phyloP scores from a whole-genome alignment of 257 asterid genomes.

The Thymus quinquecostatus region DNA sequence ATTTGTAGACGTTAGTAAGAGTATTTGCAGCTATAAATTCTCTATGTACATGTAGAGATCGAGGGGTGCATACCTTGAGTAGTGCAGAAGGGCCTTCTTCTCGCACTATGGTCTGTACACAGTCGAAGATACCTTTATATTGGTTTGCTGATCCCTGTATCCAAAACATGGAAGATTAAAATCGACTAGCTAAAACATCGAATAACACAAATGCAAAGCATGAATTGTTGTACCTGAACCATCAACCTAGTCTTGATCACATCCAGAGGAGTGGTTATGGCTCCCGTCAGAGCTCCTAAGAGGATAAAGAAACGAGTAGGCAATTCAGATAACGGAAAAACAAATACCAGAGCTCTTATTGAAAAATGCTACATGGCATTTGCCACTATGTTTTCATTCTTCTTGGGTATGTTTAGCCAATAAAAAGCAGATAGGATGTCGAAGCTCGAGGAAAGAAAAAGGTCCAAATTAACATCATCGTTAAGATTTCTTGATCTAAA shows the following conservation, averaged over 20 bases:
- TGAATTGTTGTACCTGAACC: conserved; percentile 71
- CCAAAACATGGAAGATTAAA: conserved; percentile 29
- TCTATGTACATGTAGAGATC: background rate
- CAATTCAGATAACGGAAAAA: background rate
- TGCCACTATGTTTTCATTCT: background rate
- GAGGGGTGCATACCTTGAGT: conserved; percentile 60
- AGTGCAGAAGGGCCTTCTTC: conserved; percentile 87
- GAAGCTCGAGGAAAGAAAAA: background rate
- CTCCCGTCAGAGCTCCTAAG: conserved; percentile 94
- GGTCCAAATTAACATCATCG: too few species aligned
- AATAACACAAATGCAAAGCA: conserved; percentile 13
- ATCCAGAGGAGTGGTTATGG: conserved; percentile 95
- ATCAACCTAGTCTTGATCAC: conserved; percentile 96
- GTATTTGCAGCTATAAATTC: background rate
- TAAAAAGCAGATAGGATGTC: background rate
- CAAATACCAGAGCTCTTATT: background rate
- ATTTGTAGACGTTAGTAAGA: too few species aligned
- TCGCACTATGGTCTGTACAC: conserved; percentile 79
- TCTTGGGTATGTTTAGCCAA: background rate
- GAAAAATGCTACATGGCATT: background rate
- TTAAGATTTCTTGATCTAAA: too few species aligned
- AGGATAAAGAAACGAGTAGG: background rate
- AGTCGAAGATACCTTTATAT: conserved; percentile 74
- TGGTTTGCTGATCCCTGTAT: conserved; percentile 85
- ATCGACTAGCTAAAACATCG: conserved; percentile 17